A percentile compares a stretch with the other conserved stretches of the same genome.
These are phyloP conservation scores for Vaucheria bursata DNA, from an alignment of 352 stramenopile species.

Conservation along the genomic window DNA sequence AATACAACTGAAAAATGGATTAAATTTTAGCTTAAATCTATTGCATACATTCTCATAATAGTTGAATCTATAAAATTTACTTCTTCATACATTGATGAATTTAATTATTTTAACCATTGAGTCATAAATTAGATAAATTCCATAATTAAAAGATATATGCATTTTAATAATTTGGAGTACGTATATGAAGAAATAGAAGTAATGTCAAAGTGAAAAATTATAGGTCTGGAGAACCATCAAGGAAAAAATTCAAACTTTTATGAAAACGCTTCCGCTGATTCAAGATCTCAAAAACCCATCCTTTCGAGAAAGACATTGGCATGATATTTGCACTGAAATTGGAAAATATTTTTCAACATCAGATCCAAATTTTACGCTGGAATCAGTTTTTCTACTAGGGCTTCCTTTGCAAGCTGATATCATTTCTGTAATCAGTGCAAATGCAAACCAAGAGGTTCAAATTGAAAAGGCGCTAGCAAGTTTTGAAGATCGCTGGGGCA, in stretches of 20 bases:
- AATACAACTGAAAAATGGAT: too few relatives aligned
- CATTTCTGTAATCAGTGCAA: slow-evolving; percentile 75
- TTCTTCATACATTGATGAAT: too few relatives aligned
- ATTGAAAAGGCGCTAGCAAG: slow-evolving; percentile 73
- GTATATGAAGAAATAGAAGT: too few relatives aligned
- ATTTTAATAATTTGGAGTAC: too few relatives aligned
- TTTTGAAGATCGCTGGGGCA: slow-evolving; percentile 72
- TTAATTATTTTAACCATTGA: too few relatives aligned
- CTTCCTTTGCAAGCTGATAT: slow-evolving; percentile 76
- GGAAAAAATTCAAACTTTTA: slow-evolving; percentile 78
- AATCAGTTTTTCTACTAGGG: slow-evolving; percentile 72
- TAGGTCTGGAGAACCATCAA: slow-evolving; percentile 72
- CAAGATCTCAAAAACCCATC: slow-evolving; percentile 72
- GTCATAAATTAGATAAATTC: too few relatives aligned
- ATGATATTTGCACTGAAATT: slow-evolving; percentile 57
- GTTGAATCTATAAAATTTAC: too few relatives aligned
- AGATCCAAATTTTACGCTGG: slow-evolving; percentile 58
- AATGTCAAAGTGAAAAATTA: too few relatives aligned
- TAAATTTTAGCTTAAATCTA: too few relatives aligned
- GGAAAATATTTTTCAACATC: slow-evolving; percentile 70
- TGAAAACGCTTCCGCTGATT: slow-evolving; percentile 73
- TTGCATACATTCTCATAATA: too few relatives aligned
- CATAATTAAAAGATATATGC: too few relatives aligned
- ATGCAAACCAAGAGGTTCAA: slow-evolving; percentile 78
- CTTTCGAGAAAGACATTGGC: slow-evolving; percentile 75